Evolutionary conservation across 768 basidiomycete genomes (phyloP).

Genomic region (Sutorius australiensis): DNA sequence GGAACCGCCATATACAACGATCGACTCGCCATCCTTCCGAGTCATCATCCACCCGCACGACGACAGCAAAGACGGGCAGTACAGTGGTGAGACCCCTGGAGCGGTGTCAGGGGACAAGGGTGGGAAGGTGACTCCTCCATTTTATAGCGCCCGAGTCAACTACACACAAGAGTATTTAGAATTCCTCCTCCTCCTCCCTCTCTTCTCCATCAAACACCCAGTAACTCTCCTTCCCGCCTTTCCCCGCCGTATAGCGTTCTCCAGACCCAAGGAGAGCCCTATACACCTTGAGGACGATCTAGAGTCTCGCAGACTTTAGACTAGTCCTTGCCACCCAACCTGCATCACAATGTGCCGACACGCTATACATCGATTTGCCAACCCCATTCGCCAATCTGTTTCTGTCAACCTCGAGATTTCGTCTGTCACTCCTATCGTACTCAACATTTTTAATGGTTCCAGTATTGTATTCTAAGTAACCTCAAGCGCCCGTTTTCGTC

Average conservation of each 20-base stretch:
- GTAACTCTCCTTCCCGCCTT: neutral
- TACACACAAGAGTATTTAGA: constrained; percentile 20
- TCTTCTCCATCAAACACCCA: constrained; percentile 1
- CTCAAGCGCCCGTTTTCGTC: constrained; percentile 13
- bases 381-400: constrained; percentile 18
- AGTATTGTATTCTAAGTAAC: constrained; percentile 36
- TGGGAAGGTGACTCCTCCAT: constrained; percentile 33
- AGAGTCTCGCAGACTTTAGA: constrained; percentile 40
- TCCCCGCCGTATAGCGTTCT: constrained; percentile 22
- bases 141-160: constrained; percentile 31
- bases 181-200: constrained; percentile 1
- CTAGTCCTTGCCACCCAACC: constrained; percentile 22
- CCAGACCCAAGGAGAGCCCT: constrained; percentile 16
- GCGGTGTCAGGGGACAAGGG: constrained; percentile 23
- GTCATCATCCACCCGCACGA: neutral
- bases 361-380: constrained; percentile 25
- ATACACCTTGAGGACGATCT: constrained; percentile 36
- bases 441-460: constrained; percentile 32
- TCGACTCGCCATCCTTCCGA: neutral
- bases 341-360: constrained; percentile 40
- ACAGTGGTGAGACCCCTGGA: constrained; percentile 19
- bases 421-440: constrained; percentile 15
- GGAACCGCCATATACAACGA: neutral
- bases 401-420: constrained; percentile 13
- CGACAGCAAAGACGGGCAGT: neutral